phyloP scores from a whole-genome alignment of 768 basidiomycete species.

The Psilocybe tampanensis region DNA sequence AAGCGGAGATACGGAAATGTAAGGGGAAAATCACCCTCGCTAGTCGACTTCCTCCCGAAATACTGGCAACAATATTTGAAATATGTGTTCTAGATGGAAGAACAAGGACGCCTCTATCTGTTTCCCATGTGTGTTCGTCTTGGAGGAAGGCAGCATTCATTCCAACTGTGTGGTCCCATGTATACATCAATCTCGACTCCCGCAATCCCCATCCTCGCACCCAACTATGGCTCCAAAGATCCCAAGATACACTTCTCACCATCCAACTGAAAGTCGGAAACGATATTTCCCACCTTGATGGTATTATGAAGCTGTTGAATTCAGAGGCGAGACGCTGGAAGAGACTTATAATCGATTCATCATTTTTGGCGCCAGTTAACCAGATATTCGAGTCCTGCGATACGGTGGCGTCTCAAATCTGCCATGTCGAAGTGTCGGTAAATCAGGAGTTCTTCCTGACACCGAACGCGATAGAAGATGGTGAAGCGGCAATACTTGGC shows the following conservation, averaged over 20 bases:
- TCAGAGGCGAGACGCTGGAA: constrained; percentile 45
- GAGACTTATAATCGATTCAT: constrained; percentile 41
- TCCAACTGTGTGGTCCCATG: constrained; percentile 60
- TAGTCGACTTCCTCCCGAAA: constrained; percentile 54
- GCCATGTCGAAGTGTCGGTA: constrained; percentile 29
- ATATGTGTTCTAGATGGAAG: constrained; percentile 51
- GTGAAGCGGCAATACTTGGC: constrained; percentile 24
- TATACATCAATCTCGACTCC: constrained; percentile 52
- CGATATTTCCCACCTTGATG: constrained; percentile 29
- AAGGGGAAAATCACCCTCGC: constrained; percentile 56
- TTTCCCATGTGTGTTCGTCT: constrained; percentile 59
- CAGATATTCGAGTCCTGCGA: constrained; percentile 39
- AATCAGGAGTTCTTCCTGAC: constrained; percentile 30
- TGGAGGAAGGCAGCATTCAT: constrained; percentile 57
- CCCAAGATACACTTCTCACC: constrained; percentile 42
- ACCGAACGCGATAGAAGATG: constrained; percentile 15
- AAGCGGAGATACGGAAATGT: constrained; percentile 42
- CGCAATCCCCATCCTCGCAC: constrained; percentile 43
- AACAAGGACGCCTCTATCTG: constrained; percentile 54
- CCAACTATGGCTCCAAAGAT: constrained; percentile 53
- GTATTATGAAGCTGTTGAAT: constrained; percentile 43
- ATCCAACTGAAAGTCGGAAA: constrained; percentile 43
- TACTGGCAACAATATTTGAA: constrained; percentile 57
- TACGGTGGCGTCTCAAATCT: constrained; percentile 37
- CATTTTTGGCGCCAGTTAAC: constrained; percentile 38